These are phyloP conservation scores for Podila verticillata DNA, from an alignment of 192 early-diverging fungal genomes.

Conservation along the genomic window DNA sequence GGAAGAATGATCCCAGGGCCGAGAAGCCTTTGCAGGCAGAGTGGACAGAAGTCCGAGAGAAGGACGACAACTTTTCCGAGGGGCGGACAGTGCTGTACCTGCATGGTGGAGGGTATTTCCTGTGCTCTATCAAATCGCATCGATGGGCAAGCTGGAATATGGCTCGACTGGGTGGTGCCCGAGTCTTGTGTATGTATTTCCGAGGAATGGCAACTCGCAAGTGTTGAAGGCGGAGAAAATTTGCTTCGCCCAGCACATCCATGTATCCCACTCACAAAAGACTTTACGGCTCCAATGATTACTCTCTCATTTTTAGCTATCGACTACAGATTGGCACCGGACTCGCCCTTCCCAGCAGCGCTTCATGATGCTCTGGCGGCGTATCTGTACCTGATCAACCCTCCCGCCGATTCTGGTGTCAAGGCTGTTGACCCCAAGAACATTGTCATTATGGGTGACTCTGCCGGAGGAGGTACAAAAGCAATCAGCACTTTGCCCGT, in stretches of 20 bases:
- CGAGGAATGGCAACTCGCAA: no score
- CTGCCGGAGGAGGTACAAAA: constrained; percentile 68
- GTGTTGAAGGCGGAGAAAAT: not conserved
- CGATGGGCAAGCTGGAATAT: constrained; percentile 53
- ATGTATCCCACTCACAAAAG: not conserved
- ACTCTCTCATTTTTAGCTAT: constrained; percentile 49
- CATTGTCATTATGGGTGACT: constrained; percentile 75
- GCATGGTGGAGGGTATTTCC: constrained; percentile 80
- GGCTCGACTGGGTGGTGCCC: constrained; percentile 57
- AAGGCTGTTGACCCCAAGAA: constrained; percentile 58
- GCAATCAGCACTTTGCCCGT: not conserved
- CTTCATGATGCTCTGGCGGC: constrained; percentile 84
- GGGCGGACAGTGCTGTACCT: constrained; percentile 73
- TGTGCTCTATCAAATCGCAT: constrained; percentile 49
- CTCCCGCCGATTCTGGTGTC: constrained; percentile 56
- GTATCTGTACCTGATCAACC: constrained; percentile 71
- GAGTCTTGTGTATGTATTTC: constrained; percentile 51
- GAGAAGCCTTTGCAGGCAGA: constrained; percentile 41
- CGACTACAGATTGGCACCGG: constrained; percentile 85
- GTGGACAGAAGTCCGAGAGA: constrained; percentile 46
- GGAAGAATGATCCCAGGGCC: constrained; percentile 45
- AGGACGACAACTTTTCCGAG: constrained; percentile 25
- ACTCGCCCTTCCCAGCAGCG: constrained; percentile 82
- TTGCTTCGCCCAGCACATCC: not conserved
- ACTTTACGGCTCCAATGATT: not conserved